Base-by-base conservation (phyloP, 768 basidiomycete genomes). In the Boletus rubroflammeus region DNA sequence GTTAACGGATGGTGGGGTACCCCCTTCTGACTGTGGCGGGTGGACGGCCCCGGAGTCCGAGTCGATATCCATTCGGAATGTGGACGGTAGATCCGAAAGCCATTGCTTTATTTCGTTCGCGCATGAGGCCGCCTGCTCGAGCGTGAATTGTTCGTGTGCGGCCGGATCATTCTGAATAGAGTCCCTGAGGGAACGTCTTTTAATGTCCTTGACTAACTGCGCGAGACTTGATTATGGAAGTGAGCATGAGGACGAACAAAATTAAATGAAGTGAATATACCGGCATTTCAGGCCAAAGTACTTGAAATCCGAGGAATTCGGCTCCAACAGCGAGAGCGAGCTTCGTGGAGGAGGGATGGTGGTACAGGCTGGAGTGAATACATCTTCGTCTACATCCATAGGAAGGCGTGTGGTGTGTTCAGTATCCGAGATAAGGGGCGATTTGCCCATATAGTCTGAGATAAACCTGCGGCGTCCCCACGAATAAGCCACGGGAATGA, bases 391-490 rank as follows among this genome's bases (percentile, higher is more conserved):
- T 6, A 82, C 80, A 59, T 82, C 78, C 50, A 73, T 73, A 3
- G 85, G 86, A 17, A 84, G 62, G 51, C 73, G 78, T 14, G 82
- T 81, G 1, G 79, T 80, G 55, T 79, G 81, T n/a, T 80, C 75
- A 46, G 74, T 64, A 28, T 82, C 76, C 32, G 80, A 68, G 40
- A 89, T 80, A 7, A 83, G 75, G 2, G 87, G 80, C n/a, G 78
- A 74, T 51, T 82, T 81, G 6, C 82, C 81, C 70, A 87, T 75
- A 59, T 75, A 77, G 63, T 90, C 89, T 6, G 89, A 82, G 19
- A 84, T 75, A 65, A 88, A 86, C 56, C 89, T 91, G 62, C 31
- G 49, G 32, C 35, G 32, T 49, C 49, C 47, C 51, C 52, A 50
- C 53, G 46, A 59, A 57, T 65, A 15, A 63, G 54, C 9, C 29